phyloP scores from a whole-genome alignment of 2,329 filamentous ascomycete genomes.

The Zasmidium citrigriseum region DNA sequence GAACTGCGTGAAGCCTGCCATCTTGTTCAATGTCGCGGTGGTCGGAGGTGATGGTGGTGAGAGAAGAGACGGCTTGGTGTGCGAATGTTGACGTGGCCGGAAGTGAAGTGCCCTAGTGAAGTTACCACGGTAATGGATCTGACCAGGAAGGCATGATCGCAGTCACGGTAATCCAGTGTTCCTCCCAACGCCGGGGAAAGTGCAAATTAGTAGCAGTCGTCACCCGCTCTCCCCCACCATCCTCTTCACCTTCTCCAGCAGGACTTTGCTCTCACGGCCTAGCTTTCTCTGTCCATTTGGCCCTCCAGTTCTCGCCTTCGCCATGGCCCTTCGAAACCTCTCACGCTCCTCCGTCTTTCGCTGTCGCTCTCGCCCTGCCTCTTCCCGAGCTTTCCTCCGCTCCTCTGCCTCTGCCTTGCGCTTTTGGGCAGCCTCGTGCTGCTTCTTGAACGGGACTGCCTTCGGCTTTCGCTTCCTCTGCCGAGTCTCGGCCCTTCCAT shows the following conservation, averaged over 20 bases:
- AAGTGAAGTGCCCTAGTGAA: no score
- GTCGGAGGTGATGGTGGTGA: neutral
- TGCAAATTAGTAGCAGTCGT: neutral
- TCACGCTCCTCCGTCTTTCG: constrained; percentile 63
- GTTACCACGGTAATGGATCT: no score
- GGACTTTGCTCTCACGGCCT: constrained; percentile 74
- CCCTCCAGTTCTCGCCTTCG: constrained; percentile 61
- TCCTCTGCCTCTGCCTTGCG: constrained; percentile 66
- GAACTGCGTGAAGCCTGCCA: no score
- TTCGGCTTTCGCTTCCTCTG: constrained; percentile 43
- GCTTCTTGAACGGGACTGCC: constrained; percentile 45
- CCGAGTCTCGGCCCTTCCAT: constrained; percentile 8
- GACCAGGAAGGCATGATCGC: no score
- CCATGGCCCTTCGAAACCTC: constrained; percentile 68
- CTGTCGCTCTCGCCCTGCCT: constrained; percentile 62
- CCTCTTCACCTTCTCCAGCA: constrained; percentile 76
- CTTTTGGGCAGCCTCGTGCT: constrained; percentile 49
- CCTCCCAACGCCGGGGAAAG: no score
- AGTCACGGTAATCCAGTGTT: no score
- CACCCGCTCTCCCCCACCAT: constrained; percentile 55
- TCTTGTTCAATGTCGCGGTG: neutral
- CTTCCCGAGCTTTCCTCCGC: constrained; percentile 59
- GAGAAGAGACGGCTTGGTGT: no score
- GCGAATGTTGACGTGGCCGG: no score
- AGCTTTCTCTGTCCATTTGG: constrained; percentile 74